phyloP scores from a whole-genome alignment of 345 rosid genomes.

The Euphorbia peplus region DNA sequence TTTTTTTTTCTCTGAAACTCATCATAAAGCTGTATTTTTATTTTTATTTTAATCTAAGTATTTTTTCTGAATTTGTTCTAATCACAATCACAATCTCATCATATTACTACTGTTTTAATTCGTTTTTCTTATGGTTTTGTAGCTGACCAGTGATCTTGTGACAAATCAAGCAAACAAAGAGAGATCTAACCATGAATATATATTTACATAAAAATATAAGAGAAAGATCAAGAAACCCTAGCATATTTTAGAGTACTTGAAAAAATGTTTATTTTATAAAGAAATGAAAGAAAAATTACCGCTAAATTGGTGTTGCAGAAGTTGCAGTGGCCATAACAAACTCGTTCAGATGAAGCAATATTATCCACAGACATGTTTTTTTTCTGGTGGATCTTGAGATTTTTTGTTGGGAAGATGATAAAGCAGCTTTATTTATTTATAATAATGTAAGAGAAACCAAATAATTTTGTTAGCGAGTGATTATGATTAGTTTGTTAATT shows the following conservation, averaged over 20 bases:
- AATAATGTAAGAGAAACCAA: too few species aligned
- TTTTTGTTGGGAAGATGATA: too few species aligned
- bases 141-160: too few species aligned
- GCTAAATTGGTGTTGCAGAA: conserved; percentile 94
- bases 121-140: background rate
- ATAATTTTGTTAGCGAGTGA: too few species aligned
- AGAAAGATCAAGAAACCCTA: too few species aligned
- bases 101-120: background rate
- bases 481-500: too few species aligned
- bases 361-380: conserved; percentile 54
- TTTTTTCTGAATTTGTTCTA: background rate
- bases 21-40: background rate
- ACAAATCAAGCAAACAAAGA: too few species aligned
- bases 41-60: background rate
- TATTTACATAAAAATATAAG: too few species aligned
- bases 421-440: too few species aligned
- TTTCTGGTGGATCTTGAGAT: background rate
- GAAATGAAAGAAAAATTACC: conserved; percentile 35
- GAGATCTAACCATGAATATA: too few species aligned
- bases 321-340: conserved; percentile 93
- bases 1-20: background rate
- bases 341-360: conserved; percentile 58
- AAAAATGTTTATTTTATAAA: too few species aligned
- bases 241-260: too few species aligned
- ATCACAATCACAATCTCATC: background rate